Conservation (phyloP, 352 stramenopile genomes). For the Phytophthora pluvialis region DNA sequence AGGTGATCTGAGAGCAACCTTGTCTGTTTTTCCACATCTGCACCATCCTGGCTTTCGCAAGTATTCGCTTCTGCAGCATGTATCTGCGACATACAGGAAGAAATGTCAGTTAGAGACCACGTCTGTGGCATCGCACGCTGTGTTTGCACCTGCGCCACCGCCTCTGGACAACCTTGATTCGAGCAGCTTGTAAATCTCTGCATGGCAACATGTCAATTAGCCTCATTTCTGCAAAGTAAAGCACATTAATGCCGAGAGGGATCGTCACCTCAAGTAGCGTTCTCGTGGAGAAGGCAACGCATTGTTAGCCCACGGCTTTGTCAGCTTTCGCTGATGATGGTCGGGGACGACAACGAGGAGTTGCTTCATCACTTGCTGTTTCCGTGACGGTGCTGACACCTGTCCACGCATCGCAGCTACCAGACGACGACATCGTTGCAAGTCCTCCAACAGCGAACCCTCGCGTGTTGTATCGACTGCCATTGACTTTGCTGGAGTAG, state of each 20-base stretch:
- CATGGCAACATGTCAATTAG: neutral
- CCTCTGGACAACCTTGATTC: conserved; percentile 21
- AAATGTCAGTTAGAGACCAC: neutral
- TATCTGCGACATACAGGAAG: conserved; percentile 9
- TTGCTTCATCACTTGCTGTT: conserved; percentile 44
- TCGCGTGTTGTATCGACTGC: conserved; percentile 8
- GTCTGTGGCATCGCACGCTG: neutral
- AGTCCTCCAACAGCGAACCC: conserved; percentile 36
- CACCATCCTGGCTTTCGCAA: conserved; percentile 27
- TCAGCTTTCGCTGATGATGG: neutral
- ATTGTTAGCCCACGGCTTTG: neutral
- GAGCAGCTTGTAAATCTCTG: conserved; percentile 17
- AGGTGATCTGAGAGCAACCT: no score
- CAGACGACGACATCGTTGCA: conserved; percentile 58
- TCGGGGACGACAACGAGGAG: conserved; percentile 25
- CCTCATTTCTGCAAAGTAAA: no score
- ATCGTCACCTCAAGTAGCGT: conserved; percentile 39
- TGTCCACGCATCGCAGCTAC: conserved; percentile 57
- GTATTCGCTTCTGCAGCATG: conserved; percentile 22
- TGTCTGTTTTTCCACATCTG: conserved; percentile 36
- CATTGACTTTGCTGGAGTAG: no score
- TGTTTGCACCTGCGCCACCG: conserved; percentile 24
- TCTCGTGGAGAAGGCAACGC: conserved; percentile 27
- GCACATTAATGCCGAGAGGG: no score
- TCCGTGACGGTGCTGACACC: conserved; percentile 48